These are phyloP conservation scores for Sphaerulina populicola DNA, from an alignment of 2,329 filamentous ascomycete species.

Conservation along the genomic window DNA sequence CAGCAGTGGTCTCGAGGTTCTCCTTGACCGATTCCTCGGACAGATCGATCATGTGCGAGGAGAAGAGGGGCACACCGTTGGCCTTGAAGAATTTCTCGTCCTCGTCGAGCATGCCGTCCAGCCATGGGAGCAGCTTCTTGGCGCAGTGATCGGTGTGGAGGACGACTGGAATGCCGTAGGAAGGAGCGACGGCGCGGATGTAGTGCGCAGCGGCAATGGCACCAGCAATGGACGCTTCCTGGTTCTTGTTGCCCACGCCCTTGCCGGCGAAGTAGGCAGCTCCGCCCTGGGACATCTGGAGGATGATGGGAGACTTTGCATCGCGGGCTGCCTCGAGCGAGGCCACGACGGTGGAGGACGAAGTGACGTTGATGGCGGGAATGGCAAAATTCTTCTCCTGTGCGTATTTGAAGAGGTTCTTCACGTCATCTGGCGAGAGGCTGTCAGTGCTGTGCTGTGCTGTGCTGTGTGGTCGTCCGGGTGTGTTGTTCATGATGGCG, in stretches of 20 bases:
- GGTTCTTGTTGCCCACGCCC: slow-evolving; percentile 74
- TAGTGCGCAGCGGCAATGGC: slow-evolving; percentile 85
- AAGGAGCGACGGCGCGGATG: slow-evolving; percentile 77
- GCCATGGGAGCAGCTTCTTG: slow-evolving; percentile 98
- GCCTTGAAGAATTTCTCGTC: slow-evolving; percentile 94
- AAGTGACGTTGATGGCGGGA: slow-evolving; percentile 70
- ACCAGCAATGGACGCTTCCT: slow-evolving; percentile 81
- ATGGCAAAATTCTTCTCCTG: slow-evolving; percentile 83
- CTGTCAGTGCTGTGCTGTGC: too few relatives aligned
- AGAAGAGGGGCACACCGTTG: slow-evolving; percentile 87
- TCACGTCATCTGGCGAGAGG: slow-evolving; percentile 17
- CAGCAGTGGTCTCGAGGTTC: slow-evolving; percentile 86
- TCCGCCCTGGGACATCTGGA: slow-evolving; percentile 90
- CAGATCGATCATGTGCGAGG: slow-evolving; percentile 96
- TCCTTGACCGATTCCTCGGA: slow-evolving; percentile 83
- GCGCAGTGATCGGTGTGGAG: slow-evolving; percentile 98
- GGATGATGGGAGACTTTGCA: slow-evolving; percentile 80
- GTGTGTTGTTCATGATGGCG: not conserved
- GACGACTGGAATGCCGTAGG: slow-evolving; percentile 83
- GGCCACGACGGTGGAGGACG: slow-evolving; percentile 76
- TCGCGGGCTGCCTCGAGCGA: slow-evolving; percentile 92
- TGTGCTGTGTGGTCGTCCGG: not conserved
- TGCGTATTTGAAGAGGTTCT: slow-evolving; percentile 74
- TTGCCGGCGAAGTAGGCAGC: slow-evolving; percentile 54
- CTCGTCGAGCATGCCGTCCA: slow-evolving; percentile 89